Percentiles rank a stretch among this genome's conserved stretches.
These are phyloP conservation scores for Porodaedalea pini DNA, from an alignment of 1,284 basidiomycete genomes.

Conservation along the genomic window DNA sequence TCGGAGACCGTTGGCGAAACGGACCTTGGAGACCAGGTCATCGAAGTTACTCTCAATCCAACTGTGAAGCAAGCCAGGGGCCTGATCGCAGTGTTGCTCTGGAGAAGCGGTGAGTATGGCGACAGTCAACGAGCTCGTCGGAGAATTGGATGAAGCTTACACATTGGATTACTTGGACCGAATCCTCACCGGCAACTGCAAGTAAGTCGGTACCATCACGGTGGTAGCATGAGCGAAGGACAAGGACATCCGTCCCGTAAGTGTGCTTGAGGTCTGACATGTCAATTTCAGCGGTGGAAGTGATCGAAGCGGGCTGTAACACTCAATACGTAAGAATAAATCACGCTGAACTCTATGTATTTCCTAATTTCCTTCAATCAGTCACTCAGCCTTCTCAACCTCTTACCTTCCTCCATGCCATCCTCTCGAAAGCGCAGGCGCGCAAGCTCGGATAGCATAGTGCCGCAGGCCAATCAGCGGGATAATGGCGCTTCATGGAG, in stretches of 20 bases:
- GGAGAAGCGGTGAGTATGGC: constrained; percentile 18
- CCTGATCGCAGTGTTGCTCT: constrained; percentile 41
- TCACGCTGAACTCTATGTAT: too few relatives aligned
- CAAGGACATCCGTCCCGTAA: constrained; percentile 54
- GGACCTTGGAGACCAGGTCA: constrained; percentile 73
- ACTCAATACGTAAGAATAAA: too few relatives aligned
- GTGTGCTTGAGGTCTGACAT: constrained; percentile 2
- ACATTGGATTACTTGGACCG: constrained; percentile 63
- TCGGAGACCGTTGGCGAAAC: constrained; percentile 61
- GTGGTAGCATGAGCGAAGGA: constrained; percentile 57
- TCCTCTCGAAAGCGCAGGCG: constrained; percentile 15
- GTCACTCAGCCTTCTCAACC: background rate
- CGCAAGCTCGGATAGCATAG: background rate
- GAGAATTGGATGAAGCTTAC: constrained; percentile 37
- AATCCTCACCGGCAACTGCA: constrained; percentile 67
- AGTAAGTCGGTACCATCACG: constrained; percentile 64
- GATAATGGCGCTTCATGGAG: constrained; percentile 26
- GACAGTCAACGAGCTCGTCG: constrained; percentile 19
- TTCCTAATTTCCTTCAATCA: too few relatives aligned
- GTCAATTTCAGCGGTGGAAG: background rate
- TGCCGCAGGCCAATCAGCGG: background rate
- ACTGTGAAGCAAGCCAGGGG: constrained; percentile 68
- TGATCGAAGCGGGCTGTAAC: too few relatives aligned
- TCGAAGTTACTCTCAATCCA: constrained; percentile 63
- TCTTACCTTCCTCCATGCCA: background rate